Base-by-base conservation (phyloP, 352 stramenopile genomes). In the Phytophthora ramorum region DNA sequence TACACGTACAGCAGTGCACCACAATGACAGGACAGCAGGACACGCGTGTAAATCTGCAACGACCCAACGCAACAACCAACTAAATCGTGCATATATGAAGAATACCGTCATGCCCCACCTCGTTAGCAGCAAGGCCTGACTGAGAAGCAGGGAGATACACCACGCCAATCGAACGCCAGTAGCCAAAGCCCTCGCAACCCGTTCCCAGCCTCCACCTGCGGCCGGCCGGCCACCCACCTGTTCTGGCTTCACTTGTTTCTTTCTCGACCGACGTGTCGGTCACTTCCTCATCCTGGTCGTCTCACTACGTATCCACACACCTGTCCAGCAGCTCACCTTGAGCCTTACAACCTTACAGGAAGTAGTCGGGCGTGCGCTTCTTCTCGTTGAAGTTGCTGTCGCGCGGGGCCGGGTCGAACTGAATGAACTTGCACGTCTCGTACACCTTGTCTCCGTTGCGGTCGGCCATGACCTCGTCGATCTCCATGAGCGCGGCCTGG, bases 401-500 rank as follows among this genome's bases (percentile, higher is more conserved):
- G 58, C 89, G 87, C 49, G 91, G 91, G 4, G 91, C 91, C 24
- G 90, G 89, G 61, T 97, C 89, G 53, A 97, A 97, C 75, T 96
- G 89, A 66, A 97, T 97, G 61, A 96, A 96, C 79, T 96, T 96
- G 87, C 89, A 96, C 73, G 89, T 96, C 64, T 96, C 89, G 75
- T 96, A 95, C 17, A 96, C 89, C 76, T 96, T 95, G 71, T 95
- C 87, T 58, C 88, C 87, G 24, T 65, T 90, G 72, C 87, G 88
- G 70, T 97, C 89, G 56, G 74, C 74, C 87, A 96, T 96, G 72
- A 94, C 85, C 63, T 97, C 90, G 58, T 96, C 96, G 71, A 98
- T 97, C 73, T 98, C 94, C 82, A 98, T 93, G 69, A 98, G 93
- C 35, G 92, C 95, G 5, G 95, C 96, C 51, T 98, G 93, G 86